Conservation (phyloP, 1,284 basidiomycete genomes). For the Ceratobasidium papillatum region DNA sequence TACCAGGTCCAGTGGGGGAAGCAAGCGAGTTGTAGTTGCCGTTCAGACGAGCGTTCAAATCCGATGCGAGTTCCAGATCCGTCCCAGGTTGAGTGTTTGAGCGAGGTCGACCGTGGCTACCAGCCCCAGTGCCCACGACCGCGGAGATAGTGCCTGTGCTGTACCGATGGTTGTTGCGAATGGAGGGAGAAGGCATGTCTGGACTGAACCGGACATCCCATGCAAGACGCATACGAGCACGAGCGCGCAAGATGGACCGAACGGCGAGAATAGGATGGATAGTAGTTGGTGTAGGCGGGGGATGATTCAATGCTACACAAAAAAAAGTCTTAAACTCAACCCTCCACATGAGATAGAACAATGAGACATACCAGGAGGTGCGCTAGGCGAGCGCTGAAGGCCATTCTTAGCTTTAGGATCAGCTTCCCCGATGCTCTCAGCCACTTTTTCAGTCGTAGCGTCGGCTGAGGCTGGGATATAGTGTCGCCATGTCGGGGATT, state of each 20-base stretch:
- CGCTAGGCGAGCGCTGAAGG: slow-evolving; percentile 18
- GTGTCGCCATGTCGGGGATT: slow-evolving; percentile 17
- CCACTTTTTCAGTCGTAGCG: slow-evolving; percentile 24
- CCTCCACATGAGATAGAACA: neutral
- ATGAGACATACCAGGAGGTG: slow-evolving; percentile 17
- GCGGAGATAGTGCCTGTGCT: neutral
- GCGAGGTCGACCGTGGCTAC: slow-evolving; percentile 7
- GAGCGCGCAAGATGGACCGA: slow-evolving; percentile 7
- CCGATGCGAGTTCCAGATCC: slow-evolving; percentile 20
- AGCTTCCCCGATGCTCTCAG: neutral
- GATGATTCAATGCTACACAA: slow-evolving; percentile 9
- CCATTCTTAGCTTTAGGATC: neutral
- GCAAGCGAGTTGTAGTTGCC: slow-evolving; percentile 15
- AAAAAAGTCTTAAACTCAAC: neutral
- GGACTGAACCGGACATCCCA: slow-evolving; percentile 29
- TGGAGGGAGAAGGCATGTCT: slow-evolving; percentile 5
- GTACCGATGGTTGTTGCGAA: slow-evolving; percentile 7
- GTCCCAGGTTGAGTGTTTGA: slow-evolving; percentile 22
- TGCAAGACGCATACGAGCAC: slow-evolving; percentile 2
- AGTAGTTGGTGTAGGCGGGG: neutral
- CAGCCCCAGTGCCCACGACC: neutral
- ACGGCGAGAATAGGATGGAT: slow-evolving; percentile 18
- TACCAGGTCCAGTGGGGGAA: neutral
- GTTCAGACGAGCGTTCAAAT: slow-evolving; percentile 20
- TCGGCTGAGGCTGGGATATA: slow-evolving; percentile 2